phyloP scores from a whole-genome alignment of 192 early-diverging fungal genomes.

The Chytriomyces sp. region DNA sequence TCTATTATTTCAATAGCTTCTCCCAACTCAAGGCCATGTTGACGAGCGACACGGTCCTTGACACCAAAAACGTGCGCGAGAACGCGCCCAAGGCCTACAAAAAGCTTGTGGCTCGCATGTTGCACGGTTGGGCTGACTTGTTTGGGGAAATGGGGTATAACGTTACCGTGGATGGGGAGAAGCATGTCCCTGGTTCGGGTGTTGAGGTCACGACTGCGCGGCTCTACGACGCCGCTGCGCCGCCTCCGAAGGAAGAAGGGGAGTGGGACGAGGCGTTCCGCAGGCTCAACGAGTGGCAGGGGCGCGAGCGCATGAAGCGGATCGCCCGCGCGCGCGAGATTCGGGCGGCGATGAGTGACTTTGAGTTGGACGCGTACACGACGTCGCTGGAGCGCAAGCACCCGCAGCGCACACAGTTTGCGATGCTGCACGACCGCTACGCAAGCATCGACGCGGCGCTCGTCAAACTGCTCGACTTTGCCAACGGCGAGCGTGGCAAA shows the following conservation, averaged over 20 bases:
- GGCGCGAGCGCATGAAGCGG: background rate
- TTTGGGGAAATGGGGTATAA: constrained; percentile 27
- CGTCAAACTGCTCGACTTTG: constrained; percentile 1
- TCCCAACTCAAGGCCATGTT: constrained; percentile 19
- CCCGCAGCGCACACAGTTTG: constrained; percentile 5
- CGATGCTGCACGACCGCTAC: background rate
- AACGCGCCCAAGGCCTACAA: constrained; percentile 15
- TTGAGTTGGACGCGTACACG: constrained; percentile 23
- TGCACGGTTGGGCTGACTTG: constrained; percentile 23
- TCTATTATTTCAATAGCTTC: constrained; percentile 26
- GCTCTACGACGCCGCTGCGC: background rate
- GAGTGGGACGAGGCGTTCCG: constrained; percentile 2
- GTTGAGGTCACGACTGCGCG: background rate
- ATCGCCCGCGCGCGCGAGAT: background rate
- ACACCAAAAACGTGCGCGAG: constrained; percentile 17
- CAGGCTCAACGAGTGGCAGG: constrained; percentile 3
- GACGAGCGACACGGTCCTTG: background rate
- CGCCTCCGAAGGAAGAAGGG: background rate
- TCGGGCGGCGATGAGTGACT: background rate
- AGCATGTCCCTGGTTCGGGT: background rate
- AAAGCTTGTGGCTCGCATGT: constrained; percentile 1
- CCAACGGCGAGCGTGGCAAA: constrained; percentile 7
- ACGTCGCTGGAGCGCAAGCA: constrained; percentile 17
- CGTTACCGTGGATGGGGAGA: constrained; percentile 16
- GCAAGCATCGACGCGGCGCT: background rate